phyloP scores from a whole-genome alignment of 1,284 basidiomycete species.

The Sparassis latifolia region DNA sequence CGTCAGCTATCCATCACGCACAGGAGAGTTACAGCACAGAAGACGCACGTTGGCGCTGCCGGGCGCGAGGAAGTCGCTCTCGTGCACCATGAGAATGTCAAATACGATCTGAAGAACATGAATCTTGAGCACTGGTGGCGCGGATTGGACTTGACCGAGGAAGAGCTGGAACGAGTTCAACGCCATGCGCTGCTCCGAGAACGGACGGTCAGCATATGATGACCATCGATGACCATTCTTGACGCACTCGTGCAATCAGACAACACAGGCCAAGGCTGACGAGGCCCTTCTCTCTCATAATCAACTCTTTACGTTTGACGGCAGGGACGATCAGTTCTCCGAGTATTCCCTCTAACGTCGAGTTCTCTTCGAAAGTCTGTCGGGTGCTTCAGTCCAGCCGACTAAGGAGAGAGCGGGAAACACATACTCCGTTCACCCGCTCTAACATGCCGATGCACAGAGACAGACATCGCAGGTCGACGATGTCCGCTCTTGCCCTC shows the following conservation, averaged over 20 bases:
- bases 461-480: slow-evolving; percentile 80
- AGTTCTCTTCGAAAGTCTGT: slow-evolving; percentile 89
- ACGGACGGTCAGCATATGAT: background rate
- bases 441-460: slow-evolving; percentile 90
- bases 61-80: slow-evolving; percentile 65
- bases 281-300: slow-evolving; percentile 82
- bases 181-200: slow-evolving; percentile 68
- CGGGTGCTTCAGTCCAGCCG: slow-evolving; percentile 3
- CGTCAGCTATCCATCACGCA: background rate
- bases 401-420: background rate
- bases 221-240: background rate
- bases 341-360: slow-evolving; percentile 86
- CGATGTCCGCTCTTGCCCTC: slow-evolving; percentile 53
- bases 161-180: slow-evolving; percentile 89
- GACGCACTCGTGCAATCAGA: slow-evolving; percentile 71
- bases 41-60: slow-evolving; percentile 23
- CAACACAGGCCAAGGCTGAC: slow-evolving; percentile 86
- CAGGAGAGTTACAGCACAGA: background rate
- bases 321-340: slow-evolving; percentile 89
- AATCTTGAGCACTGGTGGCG: slow-evolving; percentile 73
- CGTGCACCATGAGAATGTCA: slow-evolving; percentile 89
- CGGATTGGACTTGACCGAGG: slow-evolving; percentile 75
- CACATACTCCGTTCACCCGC: slow-evolving; percentile 78
- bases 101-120: slow-evolving; percentile 86
- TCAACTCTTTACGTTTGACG: slow-evolving; percentile 81